Base-by-base conservation (phyloP, 208 protist species). In the Herpetomonas tarakana region DNA sequence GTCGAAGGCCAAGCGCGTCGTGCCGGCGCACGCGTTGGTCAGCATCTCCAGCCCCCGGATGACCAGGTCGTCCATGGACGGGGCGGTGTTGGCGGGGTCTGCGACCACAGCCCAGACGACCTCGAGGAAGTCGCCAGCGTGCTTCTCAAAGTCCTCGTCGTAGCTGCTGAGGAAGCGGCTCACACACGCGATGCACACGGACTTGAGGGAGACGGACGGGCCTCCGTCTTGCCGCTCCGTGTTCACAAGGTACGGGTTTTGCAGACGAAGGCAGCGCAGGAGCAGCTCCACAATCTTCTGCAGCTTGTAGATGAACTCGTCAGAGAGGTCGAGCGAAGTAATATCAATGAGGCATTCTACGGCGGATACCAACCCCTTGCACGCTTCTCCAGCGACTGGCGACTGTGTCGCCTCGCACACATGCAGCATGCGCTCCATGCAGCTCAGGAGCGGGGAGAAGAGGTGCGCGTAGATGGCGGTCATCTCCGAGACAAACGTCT, bases 101-200 rank as follows among this genome's bases (percentile, higher is more conserved):
- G 84, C 76, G 25, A 98, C 68, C 22, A 98, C 57, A 9, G 60
- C 65, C 93, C 94, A 97, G 19, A 98, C 84, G 28, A 79, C 78
- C 50, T 87, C 57, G 0, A 98, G 75, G 67, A 98, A 98, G 38
- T 73, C 62, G 35, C 64, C 45, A 1, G 97, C 83, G 57, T 90
- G 92, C 11, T 78, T 68, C 58, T 92, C 79, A 65, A 98, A 97
- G 65, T 96, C 90, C 55, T 98, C 94, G 68, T 98, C 97, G 68
- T 97, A 98, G 35, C 86, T 78, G 31, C 70, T 68, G 3, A 97
- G 78, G 64, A 96, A 97, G 35, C 98, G 83, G 24, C 88, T 96
- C 39, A 98, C 74, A 71, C 81, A 96, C 3, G 88, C 61, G 27
- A 84, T 84, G 24, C 98, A 84, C 1, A 70, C 63, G 11, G 93